Conservation (phyloP, 108 stramenopile genomes). For the Fragilariopsis cylindrus region DNA sequence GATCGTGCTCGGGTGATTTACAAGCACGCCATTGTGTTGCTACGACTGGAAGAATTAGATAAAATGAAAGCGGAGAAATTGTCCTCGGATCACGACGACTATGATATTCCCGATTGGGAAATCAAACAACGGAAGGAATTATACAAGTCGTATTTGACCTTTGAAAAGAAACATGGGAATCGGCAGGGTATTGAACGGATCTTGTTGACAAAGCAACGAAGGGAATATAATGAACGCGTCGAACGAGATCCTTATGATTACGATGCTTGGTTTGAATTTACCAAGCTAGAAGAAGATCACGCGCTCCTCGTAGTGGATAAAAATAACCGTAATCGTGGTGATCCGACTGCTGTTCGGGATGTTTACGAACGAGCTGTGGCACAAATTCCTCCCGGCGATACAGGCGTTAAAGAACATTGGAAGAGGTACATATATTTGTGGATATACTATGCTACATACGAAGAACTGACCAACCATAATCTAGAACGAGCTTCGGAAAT, state of each 20-base stretch:
- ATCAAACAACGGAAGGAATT: conserved; percentile 83
- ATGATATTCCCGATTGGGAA: conserved; percentile 63
- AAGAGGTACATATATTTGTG: conserved; percentile 97
- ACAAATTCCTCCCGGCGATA: conserved; percentile 80
- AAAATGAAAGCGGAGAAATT: conserved; percentile 29
- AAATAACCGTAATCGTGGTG: conserved; percentile 21
- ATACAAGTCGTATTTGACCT: conserved; percentile 92
- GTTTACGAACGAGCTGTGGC: conserved; percentile 96
- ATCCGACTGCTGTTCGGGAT: conserved; percentile 54
- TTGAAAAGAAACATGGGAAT: conserved; percentile 98
- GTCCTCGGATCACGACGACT: conserved; percentile 40
- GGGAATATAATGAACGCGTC: conserved; percentile 82
- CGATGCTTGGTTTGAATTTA: conserved; percentile 98
- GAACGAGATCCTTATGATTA: conserved; percentile 88
- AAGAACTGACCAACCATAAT: conserved; percentile 87
- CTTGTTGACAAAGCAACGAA: conserved; percentile 84
- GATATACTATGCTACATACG: conserved; percentile 96
- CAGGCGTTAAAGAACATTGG: conserved; percentile 93
- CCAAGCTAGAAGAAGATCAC: conserved; percentile 88
- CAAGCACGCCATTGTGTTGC: conserved; percentile 88
- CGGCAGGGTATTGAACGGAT: conserved; percentile 88
- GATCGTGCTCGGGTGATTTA: conserved; percentile 97
- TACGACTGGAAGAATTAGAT: conserved; percentile 62
- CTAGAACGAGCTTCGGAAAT: conserved; percentile 83
- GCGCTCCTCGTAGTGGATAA: conserved; percentile 24